Conservation (phyloP, 306 rosid genomes). For the Parietaria judaica region DNA sequence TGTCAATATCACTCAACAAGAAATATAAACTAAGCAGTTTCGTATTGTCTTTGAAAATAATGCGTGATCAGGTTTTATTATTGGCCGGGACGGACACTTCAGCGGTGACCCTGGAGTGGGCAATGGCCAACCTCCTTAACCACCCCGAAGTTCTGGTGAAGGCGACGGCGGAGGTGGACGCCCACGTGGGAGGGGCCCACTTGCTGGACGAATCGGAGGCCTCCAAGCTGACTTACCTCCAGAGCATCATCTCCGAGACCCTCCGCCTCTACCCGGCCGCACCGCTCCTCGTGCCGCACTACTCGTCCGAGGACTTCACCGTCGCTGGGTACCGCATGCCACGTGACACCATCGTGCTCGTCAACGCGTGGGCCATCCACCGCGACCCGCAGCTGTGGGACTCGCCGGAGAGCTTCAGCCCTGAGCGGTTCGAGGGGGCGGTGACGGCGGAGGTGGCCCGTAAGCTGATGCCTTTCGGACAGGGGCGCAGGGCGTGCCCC, state of each 20-base stretch:
- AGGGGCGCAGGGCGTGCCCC: neutral
- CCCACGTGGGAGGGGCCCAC: conserved; percentile 21
- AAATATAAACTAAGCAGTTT: too few relatives aligned
- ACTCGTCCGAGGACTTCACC: conserved; percentile 21
- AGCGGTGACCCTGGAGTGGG: too few relatives aligned
- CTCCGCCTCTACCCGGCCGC: conserved; percentile 21
- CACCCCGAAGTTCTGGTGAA: too few relatives aligned
- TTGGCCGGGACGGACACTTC: too few relatives aligned
- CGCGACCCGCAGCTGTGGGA: neutral
- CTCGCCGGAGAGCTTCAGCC: neutral
- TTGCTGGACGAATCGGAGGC: conserved; percentile 28
- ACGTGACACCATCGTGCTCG: neutral
- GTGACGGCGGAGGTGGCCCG: neutral
- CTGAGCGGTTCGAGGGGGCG: neutral
- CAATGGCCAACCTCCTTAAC: too few relatives aligned
- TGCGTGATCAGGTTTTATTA: too few relatives aligned
- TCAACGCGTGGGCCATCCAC: conserved; percentile 1
- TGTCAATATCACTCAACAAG: too few relatives aligned
- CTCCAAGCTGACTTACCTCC: conserved; percentile 17
- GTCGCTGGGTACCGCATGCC: conserved; percentile 2
- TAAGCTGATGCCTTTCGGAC: neutral
- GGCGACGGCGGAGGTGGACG: conserved; percentile 4
- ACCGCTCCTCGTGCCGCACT: conserved; percentile 26
- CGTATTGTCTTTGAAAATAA: too few relatives aligned
- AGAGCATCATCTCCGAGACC: conserved; percentile 27